Base-by-base conservation (phyloP, 2,329 filamentous ascomycete species). In the Zasmidium citrigriseum region DNA sequence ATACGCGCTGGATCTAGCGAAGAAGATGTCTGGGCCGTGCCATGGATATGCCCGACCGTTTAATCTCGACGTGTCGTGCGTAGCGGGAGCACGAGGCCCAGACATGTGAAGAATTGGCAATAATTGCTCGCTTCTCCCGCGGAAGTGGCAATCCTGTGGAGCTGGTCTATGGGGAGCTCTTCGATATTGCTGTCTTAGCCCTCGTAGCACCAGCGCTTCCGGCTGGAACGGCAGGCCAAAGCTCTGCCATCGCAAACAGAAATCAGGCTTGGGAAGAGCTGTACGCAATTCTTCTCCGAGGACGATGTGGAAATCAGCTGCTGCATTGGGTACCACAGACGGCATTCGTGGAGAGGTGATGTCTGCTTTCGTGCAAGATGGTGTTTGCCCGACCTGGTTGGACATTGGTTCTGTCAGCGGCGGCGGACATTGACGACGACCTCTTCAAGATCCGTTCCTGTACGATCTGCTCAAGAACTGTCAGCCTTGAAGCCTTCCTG, bases 151-250 rank as follows among this genome's bases (percentile, higher is more conserved):
- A 62, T 29, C 60, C 54, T 59, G 47, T 62, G 56, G 54, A 46
- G 41, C 46, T 53, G 52, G 38, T 5, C 27, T 41, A 20, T 48
- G 34, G 46, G 20, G 45, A 44, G 45, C 48, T 52, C 34, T 54
- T 55, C 46, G 27, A 55, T 57, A 54, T 62, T 54, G 54, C 41
- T 57, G 52, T 53, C 49, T 60, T 46, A 54, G 46, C 52, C 52
- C 50, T 5, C 44, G 61, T 56, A 18, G 34, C 55, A 63, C 61
- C 29, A 60, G 61, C 61, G 61, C 61, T 63, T 63, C 52, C 58
- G 61, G 61, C 16, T 60, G 50, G 23, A 21, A 62, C 53, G 54
- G 57, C 52, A 56, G 29, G n/a, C 54, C 55, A 34, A 46, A 29
- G 24, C 34, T 41, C 34, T 41, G 5, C 14, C n/a, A 14, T 20